These are phyloP conservation scores for Diplotaxis tenuifolia DNA, from an alignment of 345 rosid species.

Conservation along the genomic window DNA sequence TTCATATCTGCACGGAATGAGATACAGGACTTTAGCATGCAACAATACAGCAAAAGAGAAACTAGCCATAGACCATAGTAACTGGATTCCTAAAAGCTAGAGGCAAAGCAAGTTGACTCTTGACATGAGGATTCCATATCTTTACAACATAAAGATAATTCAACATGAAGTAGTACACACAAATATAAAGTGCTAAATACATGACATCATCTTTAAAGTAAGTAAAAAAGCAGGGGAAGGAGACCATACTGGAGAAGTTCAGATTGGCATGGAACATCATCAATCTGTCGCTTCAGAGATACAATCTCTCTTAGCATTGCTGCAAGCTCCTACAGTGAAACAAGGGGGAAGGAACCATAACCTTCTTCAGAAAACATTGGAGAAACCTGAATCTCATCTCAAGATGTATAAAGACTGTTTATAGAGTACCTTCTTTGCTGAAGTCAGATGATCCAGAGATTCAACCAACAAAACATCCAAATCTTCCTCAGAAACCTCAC, in stretches of 20 bases:
- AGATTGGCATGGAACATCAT: conserved; percentile 65
- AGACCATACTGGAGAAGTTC: conserved; percentile 78
- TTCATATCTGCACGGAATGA: conserved; percentile 62
- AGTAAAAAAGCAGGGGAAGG: background rate
- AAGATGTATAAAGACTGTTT: conserved; percentile 16
- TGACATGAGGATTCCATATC: background rate
- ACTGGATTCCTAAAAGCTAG: conserved; percentile 11
- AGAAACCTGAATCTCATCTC: background rate
- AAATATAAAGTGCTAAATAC: background rate
- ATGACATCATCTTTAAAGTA: background rate
- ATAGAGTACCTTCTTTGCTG: conserved; percentile 53
- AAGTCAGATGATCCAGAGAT: conserved; percentile 46
- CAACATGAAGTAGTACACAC: background rate
- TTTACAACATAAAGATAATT: conserved; percentile 6
- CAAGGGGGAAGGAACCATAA: background rate
- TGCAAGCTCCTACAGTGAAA: conserved; percentile 59
- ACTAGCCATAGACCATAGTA: too few species aligned
- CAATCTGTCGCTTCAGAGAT: conserved; percentile 60
- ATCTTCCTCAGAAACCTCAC: conserved; percentile 38
- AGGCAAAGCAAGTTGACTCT: background rate
- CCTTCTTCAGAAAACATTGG: background rate
- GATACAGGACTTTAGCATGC: conserved; percentile 13
- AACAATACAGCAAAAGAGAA: background rate
- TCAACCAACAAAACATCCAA: conserved; percentile 41
- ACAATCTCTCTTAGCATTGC: conserved; percentile 51